These are phyloP conservation scores for Backusella australiensis DNA, from an alignment of 192 early-diverging fungal genomes.

Conservation along the genomic window DNA sequence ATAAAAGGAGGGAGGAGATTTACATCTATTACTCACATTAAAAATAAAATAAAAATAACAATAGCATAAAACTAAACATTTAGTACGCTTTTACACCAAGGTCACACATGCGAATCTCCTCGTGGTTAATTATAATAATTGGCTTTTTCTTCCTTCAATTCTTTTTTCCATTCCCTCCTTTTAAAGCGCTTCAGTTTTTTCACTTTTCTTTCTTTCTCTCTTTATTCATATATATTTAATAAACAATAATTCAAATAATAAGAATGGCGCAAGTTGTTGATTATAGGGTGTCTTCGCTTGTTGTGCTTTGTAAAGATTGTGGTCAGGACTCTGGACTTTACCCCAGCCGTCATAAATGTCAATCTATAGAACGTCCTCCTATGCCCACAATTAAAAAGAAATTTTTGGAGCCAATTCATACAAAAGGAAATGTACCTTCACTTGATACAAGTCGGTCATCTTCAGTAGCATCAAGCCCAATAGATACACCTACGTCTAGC, in stretches of 20 bases:
- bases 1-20: background rate
- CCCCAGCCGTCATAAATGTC: constrained; percentile 52
- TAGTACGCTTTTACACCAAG: background rate
- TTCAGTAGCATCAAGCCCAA: background rate
- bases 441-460: background rate
- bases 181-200: background rate
- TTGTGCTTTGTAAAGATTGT: constrained; percentile 61
- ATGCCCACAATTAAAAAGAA: constrained; percentile 14
- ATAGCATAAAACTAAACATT: constrained; percentile 1
- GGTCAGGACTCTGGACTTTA: constrained; percentile 57
- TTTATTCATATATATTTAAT: background rate
- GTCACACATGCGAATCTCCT: constrained; percentile 1
- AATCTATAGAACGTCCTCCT: constrained; percentile 17
- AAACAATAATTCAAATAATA: constrained; percentile 17
- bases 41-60: background rate
- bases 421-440: background rate
- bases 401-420: background rate
- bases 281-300: constrained; percentile 56
- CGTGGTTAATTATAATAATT: constrained; percentile 2
- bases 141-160: background rate
- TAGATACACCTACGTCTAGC: background rate
- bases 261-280: constrained; percentile 36
- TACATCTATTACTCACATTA: background rate
- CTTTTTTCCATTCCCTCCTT: background rate
- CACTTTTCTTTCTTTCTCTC: background rate